Base-by-base conservation (phyloP, 306 rosid genomes). In the Argentina anserina region DNA sequence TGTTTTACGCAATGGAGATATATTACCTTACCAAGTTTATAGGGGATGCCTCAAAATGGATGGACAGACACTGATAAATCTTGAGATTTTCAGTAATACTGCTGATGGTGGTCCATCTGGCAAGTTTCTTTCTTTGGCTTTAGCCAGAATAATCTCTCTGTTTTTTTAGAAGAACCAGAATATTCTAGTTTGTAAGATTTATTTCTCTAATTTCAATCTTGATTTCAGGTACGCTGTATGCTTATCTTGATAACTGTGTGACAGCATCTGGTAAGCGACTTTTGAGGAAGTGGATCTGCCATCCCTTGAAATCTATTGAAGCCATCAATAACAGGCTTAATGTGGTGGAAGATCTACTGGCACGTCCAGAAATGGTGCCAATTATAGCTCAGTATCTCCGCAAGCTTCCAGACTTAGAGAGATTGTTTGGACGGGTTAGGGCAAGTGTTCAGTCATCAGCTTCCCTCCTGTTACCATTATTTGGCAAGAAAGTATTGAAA, bases 1-100 rank as follows among this genome's bases (percentile, higher is more conserved):
- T 76, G 79, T 88, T 77, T 78, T 93, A 73, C 86, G 81, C 70
- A 85, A 86, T 79, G 98, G 97, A 71, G 91, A 87, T 72, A 45
- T 93, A 75, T 78, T 71, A 52, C 90, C 96, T 13, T 93, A 93
- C 80, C 92, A 91, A 75, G 91, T 93, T 67, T 93, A 93, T 63
- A 84, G 59, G 67, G 92, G 96, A 70, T 93, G 88, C 85, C 92
- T 93, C 77, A 91, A 87, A 89, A 91, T 93, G 90, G 98, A 93
- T 81, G 98, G 98, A 65, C 97, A 92, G 72, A 93, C 98, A 25
- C 85, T 91, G 82, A 79, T 86, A 65, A 93, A 93, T 88, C 92
- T 93, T 65, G 98, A 93, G 86, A 87, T 93, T 58, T 93, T 93
- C 81, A 83, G 77, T 65, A 93, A 93, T 80, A 93, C 80, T 69